A percentile compares a stretch with the other conserved stretches of the same genome.
Evolutionary conservation across 805 yeast species (phyloP).

Genomic region (Wickerhamiella shivajii): DNA sequence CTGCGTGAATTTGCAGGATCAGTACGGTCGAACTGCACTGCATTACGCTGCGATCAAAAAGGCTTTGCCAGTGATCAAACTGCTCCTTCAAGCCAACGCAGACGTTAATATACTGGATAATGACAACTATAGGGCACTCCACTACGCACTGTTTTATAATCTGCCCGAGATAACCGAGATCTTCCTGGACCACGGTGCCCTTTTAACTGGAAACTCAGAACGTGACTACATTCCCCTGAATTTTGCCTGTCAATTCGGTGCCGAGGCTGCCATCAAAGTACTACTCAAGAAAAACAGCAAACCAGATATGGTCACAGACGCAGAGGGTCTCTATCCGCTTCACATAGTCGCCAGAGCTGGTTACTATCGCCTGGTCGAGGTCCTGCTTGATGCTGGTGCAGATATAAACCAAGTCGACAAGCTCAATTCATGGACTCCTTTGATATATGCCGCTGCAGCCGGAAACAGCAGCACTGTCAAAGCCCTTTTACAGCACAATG

Average conservation of each 20-base stretch:
- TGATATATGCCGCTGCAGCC: constrained; percentile 77
- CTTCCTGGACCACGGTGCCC: constrained; percentile 35
- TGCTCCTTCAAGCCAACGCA: constrained; percentile 29
- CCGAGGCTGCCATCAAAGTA: constrained; percentile 50
- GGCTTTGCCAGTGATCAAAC: constrained; percentile 30
- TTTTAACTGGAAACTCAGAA: constrained; percentile 27
- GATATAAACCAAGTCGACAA: constrained; percentile 69
- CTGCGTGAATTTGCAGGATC: constrained; percentile 22
- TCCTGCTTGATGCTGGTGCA: constrained; percentile 41
- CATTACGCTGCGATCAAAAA: constrained; percentile 65
- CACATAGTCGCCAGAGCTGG: constrained; percentile 86
- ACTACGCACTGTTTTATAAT: constrained; percentile 60
- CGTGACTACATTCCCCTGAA: constrained; percentile 46
- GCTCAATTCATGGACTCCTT: constrained; percentile 85
- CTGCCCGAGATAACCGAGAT: constrained; percentile 40
- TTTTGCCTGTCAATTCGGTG: constrained; percentile 78
- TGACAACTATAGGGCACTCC: constrained; percentile 54
- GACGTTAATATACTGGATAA: constrained; percentile 26
- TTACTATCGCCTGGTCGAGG: constrained; percentile 48
- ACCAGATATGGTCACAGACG: constrained; percentile 41
- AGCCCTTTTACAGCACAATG: constrained; percentile 59
- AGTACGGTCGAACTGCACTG: constrained; percentile 59
- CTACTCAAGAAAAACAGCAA: constrained; percentile 33
- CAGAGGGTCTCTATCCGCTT: constrained; percentile 73
- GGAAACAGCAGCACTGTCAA: constrained; percentile 62